Percentiles rank a stretch among this genome's conserved stretches.
phyloP scores from a whole-genome alignment of 2,329 filamentous ascomycete species.

The Pestalotiopsis sp. region DNA sequence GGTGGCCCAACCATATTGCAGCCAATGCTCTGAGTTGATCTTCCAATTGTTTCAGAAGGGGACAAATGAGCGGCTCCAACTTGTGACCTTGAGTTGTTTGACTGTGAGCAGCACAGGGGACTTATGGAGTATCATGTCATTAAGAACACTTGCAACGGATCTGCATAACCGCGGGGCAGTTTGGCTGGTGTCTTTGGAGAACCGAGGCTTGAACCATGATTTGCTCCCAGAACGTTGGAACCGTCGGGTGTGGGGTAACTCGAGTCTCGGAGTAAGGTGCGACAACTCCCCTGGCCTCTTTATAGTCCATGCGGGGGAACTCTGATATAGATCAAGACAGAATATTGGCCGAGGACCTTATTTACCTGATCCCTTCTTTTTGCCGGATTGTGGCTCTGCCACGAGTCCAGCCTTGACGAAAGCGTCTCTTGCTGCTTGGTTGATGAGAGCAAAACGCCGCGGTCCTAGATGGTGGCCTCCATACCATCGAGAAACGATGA shows the following conservation, averaged over 20 bases:
- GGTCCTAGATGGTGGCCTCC: slow-evolving; percentile 88
- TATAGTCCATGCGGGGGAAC: not conserved
- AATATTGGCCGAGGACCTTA: not conserved
- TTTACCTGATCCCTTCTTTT: slow-evolving; percentile 37
- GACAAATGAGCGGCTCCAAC: not conserved
- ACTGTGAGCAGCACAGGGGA: not conserved
- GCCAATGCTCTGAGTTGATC: not conserved
- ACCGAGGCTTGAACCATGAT: slow-evolving; percentile 11
- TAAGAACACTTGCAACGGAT: not conserved
- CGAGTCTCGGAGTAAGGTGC: not conserved
- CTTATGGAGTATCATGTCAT: not conserved
- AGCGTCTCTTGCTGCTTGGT: slow-evolving; percentile 79
- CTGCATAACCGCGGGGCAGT: slow-evolving; percentile 12
- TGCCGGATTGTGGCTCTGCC: slow-evolving; percentile 46
- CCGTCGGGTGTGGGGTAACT: slow-evolving; percentile 10
- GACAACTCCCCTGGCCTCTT: not conserved
- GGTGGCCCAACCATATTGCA: slow-evolving; percentile 37
- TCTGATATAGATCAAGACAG: not conserved
- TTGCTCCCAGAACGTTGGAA: not conserved
- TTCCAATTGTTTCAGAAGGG: too few species aligned
- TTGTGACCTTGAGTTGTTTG: not conserved
- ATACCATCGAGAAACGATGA: slow-evolving; percentile 94
- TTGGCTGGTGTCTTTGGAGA: not conserved
- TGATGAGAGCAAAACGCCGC: slow-evolving; percentile 87
- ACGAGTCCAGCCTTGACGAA: slow-evolving; percentile 76